Conservation (phyloP, 306 rosid species). For the Oxytropis ochrocephala region DNA sequence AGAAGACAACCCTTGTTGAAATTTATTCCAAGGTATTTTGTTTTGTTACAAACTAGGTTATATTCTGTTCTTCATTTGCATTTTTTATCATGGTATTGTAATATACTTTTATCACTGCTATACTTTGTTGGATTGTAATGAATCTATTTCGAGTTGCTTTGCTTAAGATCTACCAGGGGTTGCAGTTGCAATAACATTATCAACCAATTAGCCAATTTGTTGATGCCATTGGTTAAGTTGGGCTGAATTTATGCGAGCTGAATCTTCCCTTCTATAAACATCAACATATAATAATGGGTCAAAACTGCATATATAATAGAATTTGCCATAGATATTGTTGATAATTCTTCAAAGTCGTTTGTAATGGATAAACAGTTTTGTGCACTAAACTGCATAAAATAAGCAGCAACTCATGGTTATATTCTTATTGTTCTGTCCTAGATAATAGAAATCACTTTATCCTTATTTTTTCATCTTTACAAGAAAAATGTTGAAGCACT, state of each 20-base stretch:
- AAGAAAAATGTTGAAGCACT: slow-evolving; percentile 75
- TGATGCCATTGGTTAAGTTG: background rate
- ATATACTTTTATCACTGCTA: background rate
- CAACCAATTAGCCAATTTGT: background rate
- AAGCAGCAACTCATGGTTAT: background rate
- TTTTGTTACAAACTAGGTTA: background rate
- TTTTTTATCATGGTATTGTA: background rate
- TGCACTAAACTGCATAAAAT: background rate
- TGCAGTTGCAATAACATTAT: background rate
- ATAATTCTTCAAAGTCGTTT: background rate
- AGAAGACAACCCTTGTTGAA: slow-evolving; percentile 53
- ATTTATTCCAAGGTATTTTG: slow-evolving; percentile 68
- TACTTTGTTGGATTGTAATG: background rate
- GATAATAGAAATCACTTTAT: slow-evolving; percentile 2
- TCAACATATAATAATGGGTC: background rate
- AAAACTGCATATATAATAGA: background rate
- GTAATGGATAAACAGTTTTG: slow-evolving; percentile 1
- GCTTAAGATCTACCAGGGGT: background rate
- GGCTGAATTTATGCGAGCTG: background rate
- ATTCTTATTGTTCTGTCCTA: background rate
- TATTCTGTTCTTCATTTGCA: background rate
- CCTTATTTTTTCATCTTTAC: slow-evolving; percentile 36
- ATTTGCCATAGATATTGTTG: background rate
- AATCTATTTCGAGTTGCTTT: background rate
- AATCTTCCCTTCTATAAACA: background rate